A percentile compares a stretch with the other conserved stretches of the same genome.
Evolutionary conservation across 2,329 filamentous ascomycete genomes (phyloP).

Genomic region (Podosphaera aphanis): DNA sequence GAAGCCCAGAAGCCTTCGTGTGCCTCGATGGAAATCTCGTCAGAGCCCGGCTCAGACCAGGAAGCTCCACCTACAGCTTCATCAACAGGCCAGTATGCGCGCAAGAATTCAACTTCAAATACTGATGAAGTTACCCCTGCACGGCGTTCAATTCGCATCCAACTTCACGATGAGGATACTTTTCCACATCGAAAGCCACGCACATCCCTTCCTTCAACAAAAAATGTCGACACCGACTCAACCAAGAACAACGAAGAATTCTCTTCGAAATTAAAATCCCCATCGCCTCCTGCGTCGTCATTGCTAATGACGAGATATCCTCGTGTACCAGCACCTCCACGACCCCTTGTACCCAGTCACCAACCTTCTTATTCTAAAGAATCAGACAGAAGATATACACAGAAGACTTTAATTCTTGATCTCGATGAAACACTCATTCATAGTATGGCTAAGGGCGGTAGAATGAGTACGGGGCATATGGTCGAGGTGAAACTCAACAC

Average conservation of each 20-base stretch:
- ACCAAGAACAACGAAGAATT: slow-evolving; percentile 26
- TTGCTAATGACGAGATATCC: slow-evolving; percentile 67
- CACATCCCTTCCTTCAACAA: slow-evolving; percentile 28
- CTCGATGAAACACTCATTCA: slow-evolving; percentile 95
- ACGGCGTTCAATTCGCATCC: slow-evolving; percentile 72
- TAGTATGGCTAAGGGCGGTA: slow-evolving; percentile 86
- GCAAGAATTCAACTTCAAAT: slow-evolving; percentile 36
- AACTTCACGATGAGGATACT: slow-evolving; percentile 60
- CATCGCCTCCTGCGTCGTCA: slow-evolving; percentile 53
- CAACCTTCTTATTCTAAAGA: slow-evolving; percentile 64
- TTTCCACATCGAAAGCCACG: slow-evolving; percentile 49
- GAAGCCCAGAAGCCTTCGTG: slow-evolving; percentile 9
- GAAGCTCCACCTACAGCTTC: slow-evolving; percentile 13
- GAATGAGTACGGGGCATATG: slow-evolving; percentile 95
- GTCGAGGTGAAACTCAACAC: slow-evolving; percentile 81
- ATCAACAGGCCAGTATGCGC: slow-evolving; percentile 24
- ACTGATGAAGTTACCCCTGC: slow-evolving; percentile 42
- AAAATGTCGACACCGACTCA: slow-evolving; percentile 18
- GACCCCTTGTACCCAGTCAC: slow-evolving; percentile 69
- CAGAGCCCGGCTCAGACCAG: slow-evolving; percentile 37
- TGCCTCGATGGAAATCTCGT: slow-evolving; percentile 41
- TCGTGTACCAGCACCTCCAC: slow-evolving; percentile 65
- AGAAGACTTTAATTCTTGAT: slow-evolving; percentile 88
- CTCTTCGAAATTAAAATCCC: slow-evolving; percentile 69
- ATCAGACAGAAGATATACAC: slow-evolving; percentile 29